Conservation (phyloP, 805 yeast genomes). For the Wickerhamiella nectarea region DNA sequence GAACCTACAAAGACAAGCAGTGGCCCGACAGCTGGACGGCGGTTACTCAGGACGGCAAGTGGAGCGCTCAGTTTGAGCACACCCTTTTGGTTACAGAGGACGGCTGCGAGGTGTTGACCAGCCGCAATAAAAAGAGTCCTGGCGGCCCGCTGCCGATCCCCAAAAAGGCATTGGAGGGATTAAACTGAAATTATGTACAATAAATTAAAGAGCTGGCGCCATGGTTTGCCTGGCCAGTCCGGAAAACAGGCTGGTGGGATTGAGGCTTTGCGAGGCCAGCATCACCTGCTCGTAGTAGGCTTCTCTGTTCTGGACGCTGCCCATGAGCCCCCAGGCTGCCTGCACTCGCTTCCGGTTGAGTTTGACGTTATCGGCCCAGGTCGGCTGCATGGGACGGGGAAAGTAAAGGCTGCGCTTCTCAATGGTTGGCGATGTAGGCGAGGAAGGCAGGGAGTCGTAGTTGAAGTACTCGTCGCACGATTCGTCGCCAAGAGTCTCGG, state of each 20-base stretch:
- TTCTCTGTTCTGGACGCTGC: constrained; percentile 14
- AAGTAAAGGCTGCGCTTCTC: constrained; percentile 2
- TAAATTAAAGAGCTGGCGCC: constrained; percentile 15
- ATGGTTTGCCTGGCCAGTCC: constrained; percentile 25
- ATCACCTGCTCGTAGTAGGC: constrained; percentile 19
- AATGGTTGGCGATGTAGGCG: not conserved
- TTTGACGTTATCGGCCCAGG: constrained; percentile 6
- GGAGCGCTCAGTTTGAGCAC: constrained; percentile 88
- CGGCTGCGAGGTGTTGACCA: constrained; percentile 83
- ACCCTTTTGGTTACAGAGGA: constrained; percentile 83
- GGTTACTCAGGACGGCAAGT: constrained; percentile 75
- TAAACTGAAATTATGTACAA: not conserved
- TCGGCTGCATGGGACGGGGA: not conserved
- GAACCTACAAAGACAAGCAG: constrained; percentile 59
- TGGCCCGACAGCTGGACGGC: constrained; percentile 99
- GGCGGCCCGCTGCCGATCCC: constrained; percentile 52
- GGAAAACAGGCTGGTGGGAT: constrained; percentile 20
- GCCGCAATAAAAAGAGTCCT: constrained; percentile 66
- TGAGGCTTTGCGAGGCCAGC: constrained; percentile 21
- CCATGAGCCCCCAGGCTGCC: constrained; percentile 19
- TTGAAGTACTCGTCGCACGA: constrained; percentile 15
- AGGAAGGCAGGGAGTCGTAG: constrained; percentile 15
- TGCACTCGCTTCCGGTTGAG: constrained; percentile 5
- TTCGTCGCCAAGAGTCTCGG: constrained; percentile 9
- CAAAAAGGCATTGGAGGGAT: constrained; percentile 12